Base-by-base conservation (phyloP, 345 rosid species). In the Microcos paniculata region DNA sequence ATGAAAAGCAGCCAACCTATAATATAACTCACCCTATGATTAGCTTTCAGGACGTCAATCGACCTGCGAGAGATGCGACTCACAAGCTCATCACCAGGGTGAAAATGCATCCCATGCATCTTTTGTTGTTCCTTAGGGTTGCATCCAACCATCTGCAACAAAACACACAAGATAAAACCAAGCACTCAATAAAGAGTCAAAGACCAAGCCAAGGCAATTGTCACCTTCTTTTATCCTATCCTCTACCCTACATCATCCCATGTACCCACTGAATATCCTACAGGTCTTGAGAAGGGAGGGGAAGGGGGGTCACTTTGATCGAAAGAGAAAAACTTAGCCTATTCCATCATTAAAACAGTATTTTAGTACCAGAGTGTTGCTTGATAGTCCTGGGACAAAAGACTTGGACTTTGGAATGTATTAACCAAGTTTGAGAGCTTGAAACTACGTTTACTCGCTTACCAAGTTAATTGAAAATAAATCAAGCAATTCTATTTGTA, bases 21-120 rank as follows among this genome's bases (percentile, higher is more conserved):
- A n/a, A 35, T 28, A 43, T 62, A 26, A 81, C 87, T 81, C 80
- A 95, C 99, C 90, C 98, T 78, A 80, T 90, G 93, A 78, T 90
- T 87, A 57, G 83, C 70, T 83, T 93, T 90, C n/a, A 93, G 97
- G 35, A 93, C 33, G 82, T 96, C 99, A 40, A 93, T 91, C 14
- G 97, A 92, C 42, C 65, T 88, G 82, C 99, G 87, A 31, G 99
- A 81, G 79, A 96, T 87, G 77, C 83, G 97, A 79, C 99, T 93
- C 68, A 93, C 96, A 61, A 93, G 97, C 81, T 92, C 90, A 80
- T 96, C 98, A 7, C 90, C 94, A 70, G 79, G 43, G 62, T 96
- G 97, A 81, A 93, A 96, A 73, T 96, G 98, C 82, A 96, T 88
- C 38, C 98, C 98, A 81, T 61, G 87, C 98, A 90, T 92, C 80